Evolutionary conservation across 2,329 filamentous ascomycete genomes (phyloP), one percentile per base, ranked within the genome.

Genomic region (Rhynchosporium agropyri): DNA sequence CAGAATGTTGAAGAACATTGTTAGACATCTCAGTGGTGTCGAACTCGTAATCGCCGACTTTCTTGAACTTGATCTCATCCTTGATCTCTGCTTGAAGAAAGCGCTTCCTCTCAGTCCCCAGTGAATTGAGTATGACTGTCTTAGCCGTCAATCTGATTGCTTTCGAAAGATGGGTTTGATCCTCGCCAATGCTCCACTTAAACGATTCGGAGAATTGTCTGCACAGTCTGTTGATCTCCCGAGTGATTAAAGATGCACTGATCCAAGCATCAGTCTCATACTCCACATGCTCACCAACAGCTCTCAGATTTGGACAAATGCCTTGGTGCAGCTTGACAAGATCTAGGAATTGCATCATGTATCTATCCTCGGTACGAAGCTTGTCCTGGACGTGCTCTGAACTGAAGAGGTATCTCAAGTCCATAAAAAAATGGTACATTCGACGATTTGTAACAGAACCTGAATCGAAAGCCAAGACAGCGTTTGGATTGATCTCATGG

Each of bases 181-280:
- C 87, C 50, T 89, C 83, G n/a, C 83, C 81, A 38, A 83, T 82
- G 48, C 83, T 83, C 72, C 88, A 84, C 56, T 86, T 85, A 80
- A 97, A 99, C 0, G 95, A 88, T 70, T 96, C 91, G 0, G 92
- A 88, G 63, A 98, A 89, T 71, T 95, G 90, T 66, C 93, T 84
- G 72, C 94, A 97, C 43, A 98, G 84, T 60, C 91, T 87, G 74
- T 98, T 98, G 75, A 99, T 94, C 75, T 99, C 94, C 57, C 94
- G 85, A 56, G 95, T 97, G 63, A 99, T 90, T 57, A 98, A 83
- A 6, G 93, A 97, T 3, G 95, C 94, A 63, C 91, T 96, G 59
- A 99, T 98, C 95, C 95, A 99, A 26, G 92, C 90, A 77, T 99
- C 96, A 1, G 93, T 96, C 77, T 99, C 95, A 73, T 98, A 99